Evolutionary conservation across 495 filamentous ascomycete species (phyloP).

Genomic region (Aspergillus steynii): DNA sequence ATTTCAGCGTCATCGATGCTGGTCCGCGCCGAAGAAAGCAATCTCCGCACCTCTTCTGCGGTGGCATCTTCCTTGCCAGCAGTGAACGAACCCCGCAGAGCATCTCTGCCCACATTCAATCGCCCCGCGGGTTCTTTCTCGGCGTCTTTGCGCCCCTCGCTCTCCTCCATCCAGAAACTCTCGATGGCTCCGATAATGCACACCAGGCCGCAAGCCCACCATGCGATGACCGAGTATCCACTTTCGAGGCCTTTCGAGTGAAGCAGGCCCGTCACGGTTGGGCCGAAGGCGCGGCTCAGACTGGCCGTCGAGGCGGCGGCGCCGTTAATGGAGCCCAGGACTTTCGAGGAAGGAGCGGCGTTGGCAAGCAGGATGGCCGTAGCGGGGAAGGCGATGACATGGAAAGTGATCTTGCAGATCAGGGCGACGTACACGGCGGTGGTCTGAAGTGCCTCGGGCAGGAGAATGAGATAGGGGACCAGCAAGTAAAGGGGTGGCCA

Average conservation of each 20-base stretch:
- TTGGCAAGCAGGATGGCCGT: slow-evolving; percentile 84
- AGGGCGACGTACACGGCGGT: slow-evolving; percentile 71
- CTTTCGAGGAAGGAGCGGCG: slow-evolving; percentile 73
- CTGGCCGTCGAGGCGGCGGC: slow-evolving; percentile 90
- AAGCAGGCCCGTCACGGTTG: slow-evolving; percentile 81
- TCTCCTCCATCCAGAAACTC: slow-evolving; percentile 54
- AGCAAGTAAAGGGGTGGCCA: slow-evolving; percentile 90
- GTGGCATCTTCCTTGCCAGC: slow-evolving; percentile 26
- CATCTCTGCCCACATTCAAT: slow-evolving; percentile 2
- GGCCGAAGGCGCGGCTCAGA: slow-evolving; percentile 81
- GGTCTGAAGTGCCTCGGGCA: slow-evolving; percentile 70
- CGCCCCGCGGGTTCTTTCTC: slow-evolving; percentile 29
- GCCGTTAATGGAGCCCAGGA: slow-evolving; percentile 89
- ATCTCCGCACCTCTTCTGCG: slow-evolving; percentile 39
- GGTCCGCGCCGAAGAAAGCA: slow-evolving; percentile 42
- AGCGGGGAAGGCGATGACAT: slow-evolving; percentile 82
- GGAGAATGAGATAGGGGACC: slow-evolving; percentile 84
- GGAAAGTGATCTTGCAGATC: slow-evolving; percentile 84
- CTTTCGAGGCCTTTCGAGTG: slow-evolving; percentile 76
- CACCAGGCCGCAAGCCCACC: slow-evolving; percentile 85
- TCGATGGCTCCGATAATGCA: slow-evolving; percentile 68
- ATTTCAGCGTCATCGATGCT: slow-evolving; percentile 42
- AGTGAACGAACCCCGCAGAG: slow-evolving; percentile 23
- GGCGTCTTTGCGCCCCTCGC: slow-evolving; percentile 31
- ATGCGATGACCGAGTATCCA: slow-evolving; percentile 82